These are phyloP conservation scores for Trichosporon ovoides DNA, from an alignment of 1,284 basidiomycete genomes.

Conservation along the genomic window DNA sequence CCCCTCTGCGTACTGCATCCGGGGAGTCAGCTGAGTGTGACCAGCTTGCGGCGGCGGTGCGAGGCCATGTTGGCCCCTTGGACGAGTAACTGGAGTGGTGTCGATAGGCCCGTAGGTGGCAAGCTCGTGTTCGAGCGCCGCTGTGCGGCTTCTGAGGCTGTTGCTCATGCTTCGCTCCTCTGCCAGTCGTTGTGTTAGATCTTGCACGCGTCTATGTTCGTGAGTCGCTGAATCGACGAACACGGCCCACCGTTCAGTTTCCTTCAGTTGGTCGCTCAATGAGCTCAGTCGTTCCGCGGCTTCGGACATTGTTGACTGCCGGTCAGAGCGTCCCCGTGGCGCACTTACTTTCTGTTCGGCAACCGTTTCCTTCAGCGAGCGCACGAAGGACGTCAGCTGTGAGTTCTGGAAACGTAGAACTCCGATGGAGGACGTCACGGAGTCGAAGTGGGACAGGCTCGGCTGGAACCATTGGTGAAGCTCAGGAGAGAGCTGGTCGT, in stretches of 20 bases:
- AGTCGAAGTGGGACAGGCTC: background rate
- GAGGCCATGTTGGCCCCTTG: background rate
- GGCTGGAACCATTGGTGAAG: constrained; percentile 1
- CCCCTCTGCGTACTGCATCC: background rate
- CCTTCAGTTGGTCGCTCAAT: background rate
- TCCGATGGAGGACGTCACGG: background rate
- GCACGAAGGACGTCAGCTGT: constrained; percentile 7
- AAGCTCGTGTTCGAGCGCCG: background rate
- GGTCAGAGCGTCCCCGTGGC: background rate
- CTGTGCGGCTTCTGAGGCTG: background rate
- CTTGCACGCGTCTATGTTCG: background rate
- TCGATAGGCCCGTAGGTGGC: background rate
- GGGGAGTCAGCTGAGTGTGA: background rate
- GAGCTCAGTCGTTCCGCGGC: background rate
- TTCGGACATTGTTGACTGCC: background rate
- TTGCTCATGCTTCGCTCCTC: background rate
- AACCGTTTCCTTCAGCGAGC: constrained; percentile 1
- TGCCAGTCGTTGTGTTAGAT: background rate
- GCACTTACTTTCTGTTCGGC: constrained; percentile 8
- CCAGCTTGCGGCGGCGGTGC: background rate
- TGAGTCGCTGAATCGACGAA: background rate
- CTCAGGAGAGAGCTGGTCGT: constrained; percentile 4
- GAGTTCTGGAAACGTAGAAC: constrained; percentile 15
- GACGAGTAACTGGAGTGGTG: background rate
- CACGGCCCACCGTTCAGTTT: background rate